Evolutionary conservation across 148 eudicot species (phyloP), one percentile per base, ranked within the genome.

Genomic region (Fagopyrum esculentum): DNA sequence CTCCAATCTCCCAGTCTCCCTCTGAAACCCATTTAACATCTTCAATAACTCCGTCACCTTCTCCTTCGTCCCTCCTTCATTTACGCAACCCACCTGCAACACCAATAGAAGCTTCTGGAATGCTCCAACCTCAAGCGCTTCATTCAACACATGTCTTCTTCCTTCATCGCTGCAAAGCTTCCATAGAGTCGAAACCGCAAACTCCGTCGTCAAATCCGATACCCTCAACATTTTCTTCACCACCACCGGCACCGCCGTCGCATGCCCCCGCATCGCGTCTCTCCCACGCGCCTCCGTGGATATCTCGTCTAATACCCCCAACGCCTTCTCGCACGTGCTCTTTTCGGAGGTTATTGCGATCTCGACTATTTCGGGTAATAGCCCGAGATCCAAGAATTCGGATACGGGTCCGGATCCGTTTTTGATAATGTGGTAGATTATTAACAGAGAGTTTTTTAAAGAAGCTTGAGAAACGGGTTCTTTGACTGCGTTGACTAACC

Each of bases 41-140:
- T 86, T 92, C 82, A 92, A 77, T 78, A 92, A 63, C 75, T 89
- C 86, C 6, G 85, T 86, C 69, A 87, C 91, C 73, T 86, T 89
- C 52, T 87, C 95, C 78, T 87, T 92, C 2, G 84, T 85, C 78
- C 77, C 81, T 72, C 80, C 91, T 61, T 77, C 76, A 9, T 77
- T 45, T 12, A 54, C 77, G 76, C 90, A 83, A 19, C 98, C 96
- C 13, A 92, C 87, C 60, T 92, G 96, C 75, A 92, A 77, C 10
- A 92, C 60, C 81, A 92, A 50, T 79, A 92, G 72, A 2, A 92
- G 83, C 76, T 92, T 92, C 82, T 90, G 98, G 84, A 92, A 92
- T 0, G 91, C 98, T 17, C 98, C 98, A 4, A 90, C 88, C 80
- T 86, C 84, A 71, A 92, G 85, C 44, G 96, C 91, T 75, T 87